These are phyloP conservation scores for Fusarium nurragi DNA, from an alignment of 2,329 filamentous ascomycete genomes.

Conservation along the genomic window DNA sequence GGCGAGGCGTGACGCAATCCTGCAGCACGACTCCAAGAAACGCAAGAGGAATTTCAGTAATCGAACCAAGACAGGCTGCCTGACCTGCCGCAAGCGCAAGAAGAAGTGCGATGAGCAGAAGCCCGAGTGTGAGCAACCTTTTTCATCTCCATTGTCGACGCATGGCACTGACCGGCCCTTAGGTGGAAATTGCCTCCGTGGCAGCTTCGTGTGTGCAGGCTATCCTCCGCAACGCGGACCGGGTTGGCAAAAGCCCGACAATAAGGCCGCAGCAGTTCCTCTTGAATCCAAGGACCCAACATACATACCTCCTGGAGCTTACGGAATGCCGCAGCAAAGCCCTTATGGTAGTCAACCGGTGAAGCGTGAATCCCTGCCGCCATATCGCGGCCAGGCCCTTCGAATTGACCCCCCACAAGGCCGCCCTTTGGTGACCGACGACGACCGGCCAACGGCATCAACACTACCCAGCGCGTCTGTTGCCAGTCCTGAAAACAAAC, in stretches of 20 bases:
- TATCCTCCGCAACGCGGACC: conserved; percentile 83
- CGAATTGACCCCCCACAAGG: conserved; percentile 71
- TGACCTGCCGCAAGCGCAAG: conserved; percentile 90
- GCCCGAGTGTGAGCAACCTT: conserved; percentile 78
- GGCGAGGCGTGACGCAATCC: conserved; percentile 58
- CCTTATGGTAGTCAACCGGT: conserved; percentile 51
- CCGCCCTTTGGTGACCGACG: conserved; percentile 64
- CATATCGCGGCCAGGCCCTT: conserved; percentile 69
- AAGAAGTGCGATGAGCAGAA: conserved; percentile 98
- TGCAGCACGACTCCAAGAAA: conserved; percentile 72
- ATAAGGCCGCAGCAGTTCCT: conserved; percentile 73
- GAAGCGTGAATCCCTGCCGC: conserved; percentile 67
- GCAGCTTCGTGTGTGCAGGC: conserved; percentile 89
- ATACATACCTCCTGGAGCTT: conserved; percentile 69
- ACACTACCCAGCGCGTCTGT: conserved; percentile 67
- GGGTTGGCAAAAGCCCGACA: conserved; percentile 79
- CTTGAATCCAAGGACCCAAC: conserved; percentile 84
- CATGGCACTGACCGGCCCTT: conserved; percentile 22
- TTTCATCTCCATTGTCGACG: background rate
- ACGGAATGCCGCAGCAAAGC: conserved; percentile 66
- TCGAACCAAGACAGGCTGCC: conserved; percentile 92
- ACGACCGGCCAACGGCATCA: conserved; percentile 68
- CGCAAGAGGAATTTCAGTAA: conserved; percentile 89
- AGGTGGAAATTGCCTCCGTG: conserved; percentile 91
- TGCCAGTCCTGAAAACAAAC: conserved; percentile 68